Conservation (phyloP, 2,329 filamentous ascomycete genomes). For the Sclerotinia trifoliorum region DNA sequence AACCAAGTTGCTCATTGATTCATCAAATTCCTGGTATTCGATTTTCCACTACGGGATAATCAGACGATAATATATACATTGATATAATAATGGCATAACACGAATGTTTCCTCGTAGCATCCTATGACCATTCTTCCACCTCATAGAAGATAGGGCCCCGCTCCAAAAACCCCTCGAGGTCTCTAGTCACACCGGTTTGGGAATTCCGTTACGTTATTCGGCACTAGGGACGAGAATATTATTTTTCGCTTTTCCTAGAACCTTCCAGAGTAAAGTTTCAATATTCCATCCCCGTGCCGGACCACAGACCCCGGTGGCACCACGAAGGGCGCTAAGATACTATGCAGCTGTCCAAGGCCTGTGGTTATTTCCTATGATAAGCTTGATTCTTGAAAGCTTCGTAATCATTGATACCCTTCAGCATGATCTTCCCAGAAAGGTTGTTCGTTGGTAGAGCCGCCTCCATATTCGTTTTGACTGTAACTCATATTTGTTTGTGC, state of each 20-base stretch:
- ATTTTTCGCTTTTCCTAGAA: not conserved
- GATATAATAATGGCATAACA: not conserved
- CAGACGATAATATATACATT: not conserved
- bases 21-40: not conserved
- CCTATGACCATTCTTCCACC: not conserved
- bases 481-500: conserved; percentile 7
- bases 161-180: not conserved
- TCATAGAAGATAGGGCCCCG: not conserved
- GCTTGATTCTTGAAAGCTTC: not conserved
- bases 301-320: not conserved
- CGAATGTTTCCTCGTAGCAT: not conserved
- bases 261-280: not conserved
- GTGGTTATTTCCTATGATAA: not conserved
- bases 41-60: too few relatives aligned
- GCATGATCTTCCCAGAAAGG: not conserved
- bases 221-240: too few relatives aligned
- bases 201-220: not conserved
- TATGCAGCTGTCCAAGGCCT: not conserved
- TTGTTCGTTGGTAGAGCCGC: conserved; percentile 13
- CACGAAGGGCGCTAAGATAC: not conserved
- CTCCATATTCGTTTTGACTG: conserved; percentile 17
- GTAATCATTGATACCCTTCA: not conserved
- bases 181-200: not conserved
- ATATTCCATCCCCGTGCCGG: not conserved
- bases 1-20: not conserved